Evolutionary conservation across 345 rosid genomes (phyloP).

Genomic region (Euphorbia tirucalli): DNA sequence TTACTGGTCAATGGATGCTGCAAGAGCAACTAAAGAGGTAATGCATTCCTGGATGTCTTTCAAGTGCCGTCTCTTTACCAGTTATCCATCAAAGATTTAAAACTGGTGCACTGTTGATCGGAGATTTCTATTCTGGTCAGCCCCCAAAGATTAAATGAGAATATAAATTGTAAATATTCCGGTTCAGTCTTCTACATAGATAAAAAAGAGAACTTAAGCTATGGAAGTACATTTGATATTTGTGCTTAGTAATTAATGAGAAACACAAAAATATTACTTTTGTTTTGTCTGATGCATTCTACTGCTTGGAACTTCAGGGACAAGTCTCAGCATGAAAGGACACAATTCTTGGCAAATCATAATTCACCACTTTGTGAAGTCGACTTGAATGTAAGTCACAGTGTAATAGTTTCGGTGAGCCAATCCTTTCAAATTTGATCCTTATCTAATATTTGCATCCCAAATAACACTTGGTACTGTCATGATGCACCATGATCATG

Average conservation of each 20-base stretch:
- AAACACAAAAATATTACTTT: neutral
- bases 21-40: slow-evolving; percentile 70
- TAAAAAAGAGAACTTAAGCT: neutral
- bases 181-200: neutral
- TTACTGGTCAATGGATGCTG: slow-evolving; percentile 45
- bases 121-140: neutral
- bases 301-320: slow-evolving; percentile 55
- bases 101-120: neutral
- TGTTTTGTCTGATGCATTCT: slow-evolving; percentile 15
- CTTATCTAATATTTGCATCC: neutral
- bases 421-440: neutral
- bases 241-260: neutral
- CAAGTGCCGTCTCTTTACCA: neutral
- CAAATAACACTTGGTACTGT: neutral
- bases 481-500: neutral
- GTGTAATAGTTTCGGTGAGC: neutral
- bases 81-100: neutral
- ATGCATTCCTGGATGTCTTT: neutral
- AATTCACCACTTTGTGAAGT: slow-evolving; percentile 66
- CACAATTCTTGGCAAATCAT: slow-evolving; percentile 51
- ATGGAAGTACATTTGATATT: neutral
- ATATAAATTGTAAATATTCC: neutral
- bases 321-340: slow-evolving; percentile 57
- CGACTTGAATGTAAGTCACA: slow-evolving; percentile 66
- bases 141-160: slow-evolving; percentile 4